These are phyloP conservation scores for Vicia faba DNA, from an alignment of 306 rosid species.

Conservation along the genomic window DNA sequence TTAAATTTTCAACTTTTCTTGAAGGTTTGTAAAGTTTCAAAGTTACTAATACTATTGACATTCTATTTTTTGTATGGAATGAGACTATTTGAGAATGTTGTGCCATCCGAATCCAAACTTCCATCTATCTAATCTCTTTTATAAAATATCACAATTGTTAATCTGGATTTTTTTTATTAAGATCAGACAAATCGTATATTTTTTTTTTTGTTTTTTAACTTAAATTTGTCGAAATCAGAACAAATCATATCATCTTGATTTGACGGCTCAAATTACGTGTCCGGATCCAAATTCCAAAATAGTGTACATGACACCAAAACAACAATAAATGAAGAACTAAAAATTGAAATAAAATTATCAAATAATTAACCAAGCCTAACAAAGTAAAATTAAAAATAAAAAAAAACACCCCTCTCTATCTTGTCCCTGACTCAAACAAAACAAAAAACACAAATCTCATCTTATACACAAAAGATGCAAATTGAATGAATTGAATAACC, in stretches of 20 bases:
- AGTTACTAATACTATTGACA: slow-evolving; percentile 23
- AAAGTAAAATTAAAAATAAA: slow-evolving; percentile 10
- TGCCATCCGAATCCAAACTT: not conserved
- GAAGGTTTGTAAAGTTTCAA: slow-evolving; percentile 28
- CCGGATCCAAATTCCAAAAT: not conserved
- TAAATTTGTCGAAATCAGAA: not conserved
- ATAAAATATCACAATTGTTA: not conserved
- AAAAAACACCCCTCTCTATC: not conserved
- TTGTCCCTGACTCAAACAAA: not conserved
- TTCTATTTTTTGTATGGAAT: slow-evolving; percentile 3
- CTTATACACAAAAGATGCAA: not conserved
- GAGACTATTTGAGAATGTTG: not conserved
- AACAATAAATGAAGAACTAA: slow-evolving; percentile 16
- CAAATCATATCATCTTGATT: not conserved
- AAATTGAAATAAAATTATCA: slow-evolving; percentile 11
- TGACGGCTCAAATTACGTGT: not conserved
- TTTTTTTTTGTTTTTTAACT: not conserved
- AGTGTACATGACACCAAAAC: not conserved
- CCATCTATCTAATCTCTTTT: no score
- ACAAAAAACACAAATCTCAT: not conserved
- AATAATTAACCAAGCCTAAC: slow-evolving; percentile 14
- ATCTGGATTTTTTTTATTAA: no score
- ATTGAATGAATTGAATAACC: slow-evolving; percentile 22
- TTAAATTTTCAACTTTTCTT: no score
- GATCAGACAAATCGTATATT: not conserved